phyloP scores from a whole-genome alignment of 257 asterid species.

The Solanum megistacrolobum region DNA sequence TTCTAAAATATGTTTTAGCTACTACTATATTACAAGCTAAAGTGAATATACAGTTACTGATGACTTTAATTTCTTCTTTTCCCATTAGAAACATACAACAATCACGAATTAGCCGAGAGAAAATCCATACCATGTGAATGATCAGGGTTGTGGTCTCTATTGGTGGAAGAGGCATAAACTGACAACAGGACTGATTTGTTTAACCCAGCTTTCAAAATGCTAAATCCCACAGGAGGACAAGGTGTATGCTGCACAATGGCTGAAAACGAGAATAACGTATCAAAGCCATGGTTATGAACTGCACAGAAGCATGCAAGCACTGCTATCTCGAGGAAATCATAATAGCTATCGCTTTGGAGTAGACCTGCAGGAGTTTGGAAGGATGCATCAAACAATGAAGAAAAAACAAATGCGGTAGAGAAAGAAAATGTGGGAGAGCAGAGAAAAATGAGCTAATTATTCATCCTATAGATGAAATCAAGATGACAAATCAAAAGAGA shows the following conservation, averaged over 20 bases:
- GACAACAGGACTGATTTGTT: constrained; percentile 97
- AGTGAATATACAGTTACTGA: background rate
- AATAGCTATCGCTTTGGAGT: constrained; percentile 60
- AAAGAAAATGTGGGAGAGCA: background rate
- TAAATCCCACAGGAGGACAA: constrained; percentile 84
- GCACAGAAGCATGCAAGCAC: constrained; percentile 93
- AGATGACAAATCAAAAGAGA: constrained; percentile 8
- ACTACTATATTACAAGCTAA: background rate
- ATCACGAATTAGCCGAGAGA: constrained; percentile 8
- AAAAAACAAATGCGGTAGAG: background rate
- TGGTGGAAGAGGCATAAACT: constrained; percentile 76
- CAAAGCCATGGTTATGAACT: constrained; percentile 86
- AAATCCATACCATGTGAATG: constrained; percentile 66
- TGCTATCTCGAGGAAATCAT: constrained; percentile 84
- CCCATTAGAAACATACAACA: background rate
- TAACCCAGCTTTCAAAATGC: constrained; percentile 94
- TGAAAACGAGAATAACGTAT: constrained; percentile 84
- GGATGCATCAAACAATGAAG: background rate
- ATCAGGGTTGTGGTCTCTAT: constrained; percentile 42
- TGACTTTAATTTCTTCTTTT: background rate
- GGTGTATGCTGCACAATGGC: constrained; percentile 83
- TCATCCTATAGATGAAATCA: constrained; percentile 8
- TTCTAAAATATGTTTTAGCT: background rate
- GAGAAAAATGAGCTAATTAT: constrained; percentile 5
- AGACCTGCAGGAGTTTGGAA: constrained; percentile 55